Percentiles rank a stretch among this genome's conserved stretches.
Conservation (phyloP, 1,284 basidiomycete genomes). For the Puccinia coronata region DNA sequence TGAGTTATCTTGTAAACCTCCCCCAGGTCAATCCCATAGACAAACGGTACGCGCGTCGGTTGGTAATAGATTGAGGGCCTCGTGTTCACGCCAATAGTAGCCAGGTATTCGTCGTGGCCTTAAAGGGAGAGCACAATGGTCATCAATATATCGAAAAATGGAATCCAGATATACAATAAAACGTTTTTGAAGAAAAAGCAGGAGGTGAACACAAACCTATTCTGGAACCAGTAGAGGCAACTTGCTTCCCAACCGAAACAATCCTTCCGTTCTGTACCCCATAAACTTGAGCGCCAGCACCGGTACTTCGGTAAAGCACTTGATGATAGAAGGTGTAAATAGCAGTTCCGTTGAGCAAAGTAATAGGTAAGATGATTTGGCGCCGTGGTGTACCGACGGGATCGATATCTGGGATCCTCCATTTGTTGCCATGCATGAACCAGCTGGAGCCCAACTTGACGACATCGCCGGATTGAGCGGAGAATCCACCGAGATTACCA, state of each 20-base stretch:
- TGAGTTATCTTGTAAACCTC: background rate
- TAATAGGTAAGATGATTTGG: constrained; percentile 4
- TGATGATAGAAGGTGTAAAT: constrained; percentile 7
- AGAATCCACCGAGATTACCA: constrained; percentile 2
- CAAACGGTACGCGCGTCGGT: background rate
- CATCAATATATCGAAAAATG: background rate
- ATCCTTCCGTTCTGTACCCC: constrained; percentile 22
- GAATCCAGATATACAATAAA: background rate
- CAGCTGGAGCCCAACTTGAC: constrained; percentile 1
- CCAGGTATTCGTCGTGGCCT: background rate
- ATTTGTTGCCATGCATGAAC: background rate
- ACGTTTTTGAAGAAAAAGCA: background rate
- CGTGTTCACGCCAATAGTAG: background rate
- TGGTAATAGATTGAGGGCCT: background rate
- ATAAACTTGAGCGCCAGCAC: background rate
- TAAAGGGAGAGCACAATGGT: background rate
- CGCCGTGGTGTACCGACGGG: background rate
- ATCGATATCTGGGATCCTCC: constrained; percentile 9
- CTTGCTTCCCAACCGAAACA: background rate
- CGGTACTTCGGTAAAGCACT: background rate
- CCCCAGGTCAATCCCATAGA: constrained; percentile 4
- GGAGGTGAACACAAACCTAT: background rate
- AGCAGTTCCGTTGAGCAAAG: background rate
- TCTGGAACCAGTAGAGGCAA: background rate
- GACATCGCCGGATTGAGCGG: constrained; percentile 14